Base-by-base conservation (phyloP, 306 rosid species). In the Medicago truncatula region DNA sequence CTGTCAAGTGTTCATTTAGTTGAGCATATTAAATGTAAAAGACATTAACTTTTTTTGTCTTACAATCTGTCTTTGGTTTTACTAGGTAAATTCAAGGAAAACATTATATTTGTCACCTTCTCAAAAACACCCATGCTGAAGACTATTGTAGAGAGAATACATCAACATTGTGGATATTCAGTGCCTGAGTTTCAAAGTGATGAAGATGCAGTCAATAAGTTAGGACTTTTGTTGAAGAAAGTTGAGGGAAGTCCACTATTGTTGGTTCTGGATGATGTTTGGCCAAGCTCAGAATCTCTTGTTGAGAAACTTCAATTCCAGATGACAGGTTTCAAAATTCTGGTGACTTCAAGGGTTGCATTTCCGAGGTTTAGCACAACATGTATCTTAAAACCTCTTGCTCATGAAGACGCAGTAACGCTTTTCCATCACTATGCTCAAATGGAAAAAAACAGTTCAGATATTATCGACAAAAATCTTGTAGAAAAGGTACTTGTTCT, bases 211-310 rank as follows among this genome's bases (percentile, higher is more conserved):
- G 43, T 40, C 5, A n/a, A 71, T 38, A 17, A 9, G 15, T 59
- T 78, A 63, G 73, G 36, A 67, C 11, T 59, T 50, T 38, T 86
- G 67, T 9, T 84, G 28, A 76, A 38, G 43, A 39, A 62, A 70
- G 59, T 71, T 39, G 66, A 59, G 13, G 44, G 54, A 44, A 65
- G 70, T 39, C 84, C 82, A 47, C 6, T 85, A 39, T 28, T 90
- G 80, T 41, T 88, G 85, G 86, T 88, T 4, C 53, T 88, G 43
- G 96, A 78, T 81, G 94, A 91, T 64, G 91, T 91, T 74, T 86
- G 97, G 94, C 60, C 65, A 0, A 87, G 74, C 41, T 83, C 97
- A 13, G 90, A 82, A 73, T 13, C 70, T 47, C 79, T 88, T 6
- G 14, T 82, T 61, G 83, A 85, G 8, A 89, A 76, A 28, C 80